These are phyloP conservation scores for Orbilia ellipsospora DNA, from an alignment of 2,329 filamentous ascomycete species.

Conservation along the genomic window DNA sequence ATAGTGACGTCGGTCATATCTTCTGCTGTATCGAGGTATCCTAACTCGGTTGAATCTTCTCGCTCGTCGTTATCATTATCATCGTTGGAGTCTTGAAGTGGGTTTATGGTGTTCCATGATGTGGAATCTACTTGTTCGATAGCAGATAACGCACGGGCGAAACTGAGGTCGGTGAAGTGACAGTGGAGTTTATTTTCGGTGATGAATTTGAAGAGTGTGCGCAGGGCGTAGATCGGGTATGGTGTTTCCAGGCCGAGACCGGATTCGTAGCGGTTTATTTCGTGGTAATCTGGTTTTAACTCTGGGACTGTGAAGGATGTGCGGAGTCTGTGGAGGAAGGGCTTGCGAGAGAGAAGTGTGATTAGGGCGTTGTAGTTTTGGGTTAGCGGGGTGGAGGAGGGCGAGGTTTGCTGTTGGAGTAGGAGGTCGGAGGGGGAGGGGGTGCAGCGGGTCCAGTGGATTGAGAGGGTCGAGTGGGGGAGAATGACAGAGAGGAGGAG, in stretches of 20 bases:
- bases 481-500: background rate
- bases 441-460: slow-evolving; percentile 15
- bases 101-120: background rate
- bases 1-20: too few species aligned
- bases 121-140: slow-evolving; percentile 20
- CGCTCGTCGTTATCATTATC: background rate
- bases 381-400: slow-evolving; percentile 12
- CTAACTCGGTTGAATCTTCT: background rate
- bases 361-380: slow-evolving; percentile 26
- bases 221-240: slow-evolving; percentile 20
- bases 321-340: background rate
- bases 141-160: slow-evolving; percentile 4
- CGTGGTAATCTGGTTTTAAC: background rate
- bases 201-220: slow-evolving; percentile 12
- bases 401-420: slow-evolving; percentile 4
- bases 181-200: slow-evolving; percentile 28
- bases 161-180: background rate
- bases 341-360: background rate
- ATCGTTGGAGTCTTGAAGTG: background rate
- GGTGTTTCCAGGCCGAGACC: slow-evolving; percentile 5
- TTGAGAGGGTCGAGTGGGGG: background rate
- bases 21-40: background rate
- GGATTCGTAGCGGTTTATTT: slow-evolving; percentile 17
- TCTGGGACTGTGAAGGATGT: background rate
- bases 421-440: background rate